phyloP scores from a whole-genome alignment of 345 rosid genomes.

The Carallia pectinifolia region DNA sequence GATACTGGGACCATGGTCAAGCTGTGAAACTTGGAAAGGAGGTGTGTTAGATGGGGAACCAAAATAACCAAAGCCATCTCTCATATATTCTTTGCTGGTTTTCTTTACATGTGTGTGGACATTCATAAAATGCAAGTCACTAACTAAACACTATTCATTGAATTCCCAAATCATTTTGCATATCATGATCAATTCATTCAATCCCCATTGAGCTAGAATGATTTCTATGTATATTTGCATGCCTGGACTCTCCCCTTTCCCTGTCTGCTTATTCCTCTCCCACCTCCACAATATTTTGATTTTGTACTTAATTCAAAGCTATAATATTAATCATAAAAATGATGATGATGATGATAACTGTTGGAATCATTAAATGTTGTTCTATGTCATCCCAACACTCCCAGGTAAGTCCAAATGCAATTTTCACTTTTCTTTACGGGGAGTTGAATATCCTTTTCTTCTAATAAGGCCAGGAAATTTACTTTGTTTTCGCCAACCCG shows the following conservation, averaged over 20 bases:
- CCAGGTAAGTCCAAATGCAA: not conserved
- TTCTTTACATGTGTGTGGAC: conserved; percentile 6
- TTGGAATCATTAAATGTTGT: too few species aligned
- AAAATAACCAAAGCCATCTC: not conserved
- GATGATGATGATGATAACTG: too few species aligned
- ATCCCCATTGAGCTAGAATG: too few species aligned
- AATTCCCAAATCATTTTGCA: too few species aligned
- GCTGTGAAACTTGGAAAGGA: not conserved
- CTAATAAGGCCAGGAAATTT: conserved; percentile 8
- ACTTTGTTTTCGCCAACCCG: not conserved
- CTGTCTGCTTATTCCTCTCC: too few species aligned
- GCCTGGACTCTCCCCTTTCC: too few species aligned
- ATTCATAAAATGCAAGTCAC: conserved; percentile 13
- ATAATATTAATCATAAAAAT: too few species aligned
- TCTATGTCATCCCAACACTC: not conserved
- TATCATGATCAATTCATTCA: too few species aligned
- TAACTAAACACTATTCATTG: too few species aligned
- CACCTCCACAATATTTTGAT: too few species aligned
- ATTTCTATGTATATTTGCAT: too few species aligned
- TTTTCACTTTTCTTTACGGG: conserved; percentile 39
- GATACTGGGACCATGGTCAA: conserved; percentile 3
- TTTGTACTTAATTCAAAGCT: too few species aligned
- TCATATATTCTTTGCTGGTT: not conserved
- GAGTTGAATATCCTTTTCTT: conserved; percentile 23
- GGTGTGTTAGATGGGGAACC: not conserved